Percentiles rank a stretch among this genome's conserved stretches.
phyloP scores from a whole-genome alignment of 164 flowering plant genomes.

The Magnolia kwangsiensis region DNA sequence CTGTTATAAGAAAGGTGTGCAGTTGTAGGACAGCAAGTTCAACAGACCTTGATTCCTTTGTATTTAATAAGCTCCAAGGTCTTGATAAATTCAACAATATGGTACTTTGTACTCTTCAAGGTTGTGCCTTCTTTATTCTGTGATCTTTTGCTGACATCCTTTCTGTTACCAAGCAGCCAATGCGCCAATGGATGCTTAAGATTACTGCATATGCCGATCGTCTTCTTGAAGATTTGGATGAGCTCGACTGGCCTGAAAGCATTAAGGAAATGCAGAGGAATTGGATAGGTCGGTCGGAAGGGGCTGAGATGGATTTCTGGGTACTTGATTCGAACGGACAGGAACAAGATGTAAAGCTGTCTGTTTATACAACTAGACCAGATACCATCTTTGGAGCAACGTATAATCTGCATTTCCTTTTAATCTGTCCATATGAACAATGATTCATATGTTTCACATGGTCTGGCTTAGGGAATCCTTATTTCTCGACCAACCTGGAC shows the following conservation, averaged over 20 bases:
- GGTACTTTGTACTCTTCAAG: constrained; percentile 19
- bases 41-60: neutral
- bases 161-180: constrained; percentile 78
- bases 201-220: constrained; percentile 98
- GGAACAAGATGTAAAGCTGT: constrained; percentile 50
- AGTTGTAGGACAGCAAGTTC: neutral
- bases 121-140: constrained; percentile 29
- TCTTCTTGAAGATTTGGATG: constrained; percentile 92
- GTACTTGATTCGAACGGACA: constrained; percentile 53
- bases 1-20: constrained; percentile 87
- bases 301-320: constrained; percentile 78
- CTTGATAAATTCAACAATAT: constrained; percentile 2
- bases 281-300: constrained; percentile 98
- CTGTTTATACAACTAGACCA: constrained; percentile 91
- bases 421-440: constrained; percentile 1
- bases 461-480: constrained; percentile 2
- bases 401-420: constrained; percentile 33
- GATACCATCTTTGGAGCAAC: constrained; percentile 97
- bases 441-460: constrained; percentile 3
- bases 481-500: neutral
- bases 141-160: constrained; percentile 4
- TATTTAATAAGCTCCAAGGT: neutral
- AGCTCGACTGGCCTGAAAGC: constrained; percentile 98
- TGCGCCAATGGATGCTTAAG: constrained; percentile 98
- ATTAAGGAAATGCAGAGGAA: constrained; percentile 96